Percentiles rank a stretch among this genome's conserved stretches.
phyloP scores from a whole-genome alignment of 2,329 filamentous ascomycete species.

The Albifimbria verrucaria region DNA sequence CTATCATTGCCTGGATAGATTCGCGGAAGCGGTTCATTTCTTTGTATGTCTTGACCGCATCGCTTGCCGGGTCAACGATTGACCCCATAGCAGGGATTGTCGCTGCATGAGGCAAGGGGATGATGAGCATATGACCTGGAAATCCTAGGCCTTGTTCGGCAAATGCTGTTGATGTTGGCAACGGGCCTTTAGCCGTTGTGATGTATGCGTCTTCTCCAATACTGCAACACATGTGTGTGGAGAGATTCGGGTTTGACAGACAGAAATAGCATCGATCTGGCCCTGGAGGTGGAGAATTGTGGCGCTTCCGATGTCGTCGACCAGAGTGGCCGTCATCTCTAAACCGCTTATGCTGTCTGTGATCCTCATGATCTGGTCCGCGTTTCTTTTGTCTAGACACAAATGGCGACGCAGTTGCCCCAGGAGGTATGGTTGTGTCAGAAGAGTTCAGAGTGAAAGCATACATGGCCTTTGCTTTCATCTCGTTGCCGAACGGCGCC shows the following conservation, averaged over 20 bases:
- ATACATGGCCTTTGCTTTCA: constrained; percentile 78
- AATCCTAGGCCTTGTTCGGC: constrained; percentile 62
- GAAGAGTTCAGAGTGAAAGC: constrained; percentile 70
- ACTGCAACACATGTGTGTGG: constrained; percentile 83
- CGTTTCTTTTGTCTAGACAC: constrained; percentile 55
- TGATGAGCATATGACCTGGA: constrained; percentile 85
- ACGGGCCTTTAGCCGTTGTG: constrained; percentile 86
- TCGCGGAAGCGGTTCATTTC: constrained; percentile 85
- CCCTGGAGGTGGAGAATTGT: constrained; percentile 56
- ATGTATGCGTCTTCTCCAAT: constrained; percentile 87
- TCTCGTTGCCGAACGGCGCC: constrained; percentile 70
- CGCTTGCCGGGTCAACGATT: constrained; percentile 44
- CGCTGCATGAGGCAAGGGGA: constrained; percentile 78
- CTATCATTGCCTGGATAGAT: constrained; percentile 76
- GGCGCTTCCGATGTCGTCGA: constrained; percentile 43
- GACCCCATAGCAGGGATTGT: constrained; percentile 67
- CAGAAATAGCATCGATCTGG: constrained; percentile 93
- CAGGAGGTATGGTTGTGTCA: constrained; percentile 62
- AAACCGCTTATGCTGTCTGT: constrained; percentile 51
- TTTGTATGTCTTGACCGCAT: constrained; percentile 58
- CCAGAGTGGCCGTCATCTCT: constrained; percentile 41
- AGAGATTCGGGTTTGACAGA: constrained; percentile 78
- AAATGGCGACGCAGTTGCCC: constrained; percentile 76
- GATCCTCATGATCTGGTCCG: constrained; percentile 41
- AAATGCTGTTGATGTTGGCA: constrained; percentile 71